Percentiles rank a stretch among this genome's conserved stretches.
phyloP scores from a whole-genome alignment of 495 filamentous ascomycete species.

The Trichoderma asperelloides region DNA sequence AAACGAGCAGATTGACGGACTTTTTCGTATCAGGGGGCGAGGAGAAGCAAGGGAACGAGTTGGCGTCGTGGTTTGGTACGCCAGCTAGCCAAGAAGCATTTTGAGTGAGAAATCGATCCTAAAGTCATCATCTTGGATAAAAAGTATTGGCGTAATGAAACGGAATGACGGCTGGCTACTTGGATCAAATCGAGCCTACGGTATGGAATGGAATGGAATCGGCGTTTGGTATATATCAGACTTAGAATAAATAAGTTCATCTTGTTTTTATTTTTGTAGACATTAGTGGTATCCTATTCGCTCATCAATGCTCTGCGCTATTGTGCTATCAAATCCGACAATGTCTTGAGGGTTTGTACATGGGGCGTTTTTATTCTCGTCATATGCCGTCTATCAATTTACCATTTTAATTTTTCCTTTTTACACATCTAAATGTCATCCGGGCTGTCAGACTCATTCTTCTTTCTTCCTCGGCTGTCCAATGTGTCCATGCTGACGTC shows the following conservation, averaged over 20 bases:
- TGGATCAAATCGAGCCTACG: not conserved
- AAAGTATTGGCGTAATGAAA: not conserved
- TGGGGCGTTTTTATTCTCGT: slow-evolving; percentile 13
- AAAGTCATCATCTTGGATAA: not conserved
- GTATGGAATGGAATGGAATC: not conserved
- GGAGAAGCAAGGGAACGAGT: slow-evolving; percentile 43
- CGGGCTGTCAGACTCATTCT: slow-evolving; percentile 41
- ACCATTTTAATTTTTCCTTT: slow-evolving; percentile 1
- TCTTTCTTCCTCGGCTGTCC: slow-evolving; percentile 50
- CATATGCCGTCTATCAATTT: slow-evolving; percentile 19
- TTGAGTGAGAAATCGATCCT: slow-evolving; percentile 16
- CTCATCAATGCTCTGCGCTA: slow-evolving; percentile 6
- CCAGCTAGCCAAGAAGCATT: slow-evolving; percentile 51
- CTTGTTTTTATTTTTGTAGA: slow-evolving; percentile 2
- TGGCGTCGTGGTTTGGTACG: slow-evolving; percentile 56
- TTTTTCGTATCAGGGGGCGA: slow-evolving; percentile 46
- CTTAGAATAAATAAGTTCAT: not conserved
- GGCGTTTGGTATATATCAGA: not conserved
- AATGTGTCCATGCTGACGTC: slow-evolving; percentile 51
- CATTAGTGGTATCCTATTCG: slow-evolving; percentile 17
- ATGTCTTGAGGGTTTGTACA: not conserved
- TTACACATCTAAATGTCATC: slow-evolving; percentile 32
- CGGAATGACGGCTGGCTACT: not conserved
- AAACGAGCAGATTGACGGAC: slow-evolving; percentile 59
- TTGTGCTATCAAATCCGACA: not conserved